A percentile compares a stretch with the other conserved stretches of the same genome.
phyloP scores from a whole-genome alignment of 2,329 filamentous ascomycete species.

The Aureobasidium pullulans region DNA sequence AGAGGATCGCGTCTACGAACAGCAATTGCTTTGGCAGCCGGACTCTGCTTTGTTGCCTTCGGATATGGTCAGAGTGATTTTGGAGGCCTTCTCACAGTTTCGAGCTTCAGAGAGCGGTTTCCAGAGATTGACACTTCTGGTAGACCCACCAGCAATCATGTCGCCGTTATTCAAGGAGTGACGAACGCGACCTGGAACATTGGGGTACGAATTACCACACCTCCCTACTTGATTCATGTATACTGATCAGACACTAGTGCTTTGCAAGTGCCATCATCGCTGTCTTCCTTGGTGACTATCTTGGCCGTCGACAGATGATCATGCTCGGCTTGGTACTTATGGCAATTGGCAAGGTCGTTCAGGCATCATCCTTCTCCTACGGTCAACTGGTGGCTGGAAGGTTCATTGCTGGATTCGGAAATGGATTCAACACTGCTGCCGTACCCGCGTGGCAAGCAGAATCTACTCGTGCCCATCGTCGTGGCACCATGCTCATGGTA shows the following conservation, averaged over 20 bases:
- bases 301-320: conserved; percentile 51
- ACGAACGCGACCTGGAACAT: conserved; percentile 35
- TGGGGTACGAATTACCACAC: conserved; percentile 18
- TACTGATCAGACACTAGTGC: conserved; percentile 21
- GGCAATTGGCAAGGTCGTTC: conserved; percentile 53
- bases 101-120: conserved; percentile 47
- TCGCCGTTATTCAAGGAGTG: conserved; percentile 37
- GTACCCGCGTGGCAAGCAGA: conserved; percentile 43
- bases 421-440: conserved; percentile 36
- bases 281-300: conserved; percentile 48
- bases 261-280: conserved; percentile 37
- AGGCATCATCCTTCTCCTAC: conserved; percentile 43
- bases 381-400: conserved; percentile 41
- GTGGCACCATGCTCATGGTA: conserved; percentile 42
- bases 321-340: conserved; percentile 54
- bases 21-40: conserved; percentile 19
- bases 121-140: conserved; percentile 34
- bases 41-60: conserved; percentile 32
- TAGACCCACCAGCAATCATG: conserved; percentile 28
- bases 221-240: not conserved
- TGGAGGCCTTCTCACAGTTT: conserved; percentile 56
- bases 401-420: conserved; percentile 41
- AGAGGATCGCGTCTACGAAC: conserved; percentile 16
- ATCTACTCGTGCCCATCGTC: conserved; percentile 38
- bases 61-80: conserved; percentile 55